These are phyloP conservation scores for Haplosporangium sp. DNA, from an alignment of 371 early-diverging fungal genomes.

Conservation along the genomic window DNA sequence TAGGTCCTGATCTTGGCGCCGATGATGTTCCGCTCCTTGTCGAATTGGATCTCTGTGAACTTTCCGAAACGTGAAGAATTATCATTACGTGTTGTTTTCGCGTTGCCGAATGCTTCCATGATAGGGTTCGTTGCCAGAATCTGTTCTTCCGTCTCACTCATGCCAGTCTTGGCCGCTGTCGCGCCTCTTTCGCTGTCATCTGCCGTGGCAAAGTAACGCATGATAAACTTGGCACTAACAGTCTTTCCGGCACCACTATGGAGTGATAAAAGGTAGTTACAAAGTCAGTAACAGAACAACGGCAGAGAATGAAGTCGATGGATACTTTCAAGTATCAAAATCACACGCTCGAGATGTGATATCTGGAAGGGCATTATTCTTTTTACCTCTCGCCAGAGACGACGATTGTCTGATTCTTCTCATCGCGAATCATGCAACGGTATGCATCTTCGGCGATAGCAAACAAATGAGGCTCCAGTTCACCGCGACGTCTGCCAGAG, in stretches of 20 bases:
- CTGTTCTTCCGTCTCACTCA: constrained; percentile 85
- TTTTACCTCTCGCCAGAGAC: constrained; percentile 95
- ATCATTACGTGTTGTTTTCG: constrained; percentile 99
- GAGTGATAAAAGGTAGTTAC: background rate
- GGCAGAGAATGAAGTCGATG: background rate
- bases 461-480: constrained; percentile 95
- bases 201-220: constrained; percentile 96
- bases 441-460: constrained; percentile 92
- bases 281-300: background rate
- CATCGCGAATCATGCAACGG: constrained; percentile 89
- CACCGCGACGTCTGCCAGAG: constrained; percentile 91
- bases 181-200: constrained; percentile 57
- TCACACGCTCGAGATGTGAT: too few relatives aligned
- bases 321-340: too few relatives aligned
- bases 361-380: too few relatives aligned
- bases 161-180: constrained; percentile 47
- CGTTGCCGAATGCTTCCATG: constrained; percentile 99
- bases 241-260: constrained; percentile 94
- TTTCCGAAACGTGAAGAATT: constrained; percentile 99
- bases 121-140: constrained; percentile 97
- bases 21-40: constrained; percentile 80
- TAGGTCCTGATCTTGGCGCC: constrained; percentile 98
- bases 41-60: constrained; percentile 94
- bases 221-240: constrained; percentile 94
- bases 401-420: constrained; percentile 96